These are phyloP conservation scores for Porcisia deanei DNA, from an alignment of 208 protist species.

Conservation along the genomic window DNA sequence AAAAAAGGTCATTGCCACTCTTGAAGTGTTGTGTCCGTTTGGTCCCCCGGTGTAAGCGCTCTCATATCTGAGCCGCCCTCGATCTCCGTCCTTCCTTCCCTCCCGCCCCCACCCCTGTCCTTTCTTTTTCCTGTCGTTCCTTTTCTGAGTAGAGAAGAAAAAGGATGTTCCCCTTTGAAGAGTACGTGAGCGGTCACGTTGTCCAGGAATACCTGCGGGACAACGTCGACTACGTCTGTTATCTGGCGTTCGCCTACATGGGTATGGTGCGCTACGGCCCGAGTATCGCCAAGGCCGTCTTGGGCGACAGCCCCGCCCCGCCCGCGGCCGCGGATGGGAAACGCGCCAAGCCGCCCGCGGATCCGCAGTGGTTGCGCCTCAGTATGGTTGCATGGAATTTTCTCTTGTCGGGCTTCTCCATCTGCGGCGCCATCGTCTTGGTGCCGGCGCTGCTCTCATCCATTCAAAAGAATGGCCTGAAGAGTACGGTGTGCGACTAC, in stretches of 20 bases:
- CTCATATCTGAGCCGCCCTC: too few species aligned
- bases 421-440: constrained; percentile 63
- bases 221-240: constrained; percentile 37
- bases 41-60: too few species aligned
- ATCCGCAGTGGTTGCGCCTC: constrained; percentile 57
- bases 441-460: constrained; percentile 45
- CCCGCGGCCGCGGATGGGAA: constrained; percentile 24
- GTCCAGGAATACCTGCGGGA: constrained; percentile 39
- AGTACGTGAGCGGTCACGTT: constrained; percentile 38
- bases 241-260: constrained; percentile 48
- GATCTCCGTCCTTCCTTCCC: too few species aligned
- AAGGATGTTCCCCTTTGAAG: constrained; percentile 37
- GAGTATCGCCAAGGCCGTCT: constrained; percentile 39
- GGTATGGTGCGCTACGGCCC: constrained; percentile 57
- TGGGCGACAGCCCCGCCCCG: constrained; percentile 40
- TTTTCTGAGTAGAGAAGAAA: constrained; percentile 15
- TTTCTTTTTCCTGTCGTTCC: background rate
- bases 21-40: too few species aligned
- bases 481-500: constrained; percentile 58
- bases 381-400: constrained; percentile 87
- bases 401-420: constrained; percentile 79
- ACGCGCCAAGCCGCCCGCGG: constrained; percentile 27
- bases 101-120: background rate
- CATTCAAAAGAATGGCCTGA: constrained; percentile 36
- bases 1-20: too few species aligned